Evolutionary conservation across 2,329 filamentous ascomycete species (phyloP).

Genomic region (Xylariaceae sp.): DNA sequence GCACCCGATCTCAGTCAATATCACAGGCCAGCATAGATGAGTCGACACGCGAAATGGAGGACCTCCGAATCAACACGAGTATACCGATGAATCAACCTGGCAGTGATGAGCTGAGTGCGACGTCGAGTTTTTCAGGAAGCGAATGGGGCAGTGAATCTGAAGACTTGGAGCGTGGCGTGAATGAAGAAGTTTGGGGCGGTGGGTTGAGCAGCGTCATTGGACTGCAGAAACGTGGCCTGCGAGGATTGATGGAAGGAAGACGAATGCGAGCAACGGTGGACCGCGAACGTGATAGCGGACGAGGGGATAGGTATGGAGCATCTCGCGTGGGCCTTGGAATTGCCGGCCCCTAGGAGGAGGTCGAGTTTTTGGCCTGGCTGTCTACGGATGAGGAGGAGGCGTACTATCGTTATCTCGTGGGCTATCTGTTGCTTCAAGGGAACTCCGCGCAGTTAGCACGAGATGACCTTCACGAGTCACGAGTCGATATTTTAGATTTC

Average conservation of each 20-base stretch:
- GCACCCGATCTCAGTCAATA: conserved; percentile 29
- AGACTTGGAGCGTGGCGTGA: conserved; percentile 36
- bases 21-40: conserved; percentile 27
- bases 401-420: neutral
- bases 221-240: conserved; percentile 83
- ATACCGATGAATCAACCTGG: conserved; percentile 42
- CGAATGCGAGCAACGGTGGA: conserved; percentile 51
- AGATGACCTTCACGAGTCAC: conserved; percentile 11
- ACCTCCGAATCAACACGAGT: conserved; percentile 49
- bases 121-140: conserved; percentile 45
- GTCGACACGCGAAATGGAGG: conserved; percentile 30
- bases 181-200: conserved; percentile 69
- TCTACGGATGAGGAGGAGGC: conserved; percentile 5
- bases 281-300: conserved; percentile 29
- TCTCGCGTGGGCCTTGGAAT: conserved; percentile 48
- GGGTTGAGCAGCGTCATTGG: conserved; percentile 88
- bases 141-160: conserved; percentile 39
- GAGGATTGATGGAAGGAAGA: conserved; percentile 91
- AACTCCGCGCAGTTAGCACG: neutral
- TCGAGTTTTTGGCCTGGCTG: conserved; percentile 13
- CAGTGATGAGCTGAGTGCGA: conserved; percentile 48
- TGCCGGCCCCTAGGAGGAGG: conserved; percentile 38
- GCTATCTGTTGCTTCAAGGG: neutral
- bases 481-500: conserved; percentile 13
- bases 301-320: conserved; percentile 22